Base-by-base conservation (phyloP, 345 rosid genomes). In the Cochlearia excelsa region DNA sequence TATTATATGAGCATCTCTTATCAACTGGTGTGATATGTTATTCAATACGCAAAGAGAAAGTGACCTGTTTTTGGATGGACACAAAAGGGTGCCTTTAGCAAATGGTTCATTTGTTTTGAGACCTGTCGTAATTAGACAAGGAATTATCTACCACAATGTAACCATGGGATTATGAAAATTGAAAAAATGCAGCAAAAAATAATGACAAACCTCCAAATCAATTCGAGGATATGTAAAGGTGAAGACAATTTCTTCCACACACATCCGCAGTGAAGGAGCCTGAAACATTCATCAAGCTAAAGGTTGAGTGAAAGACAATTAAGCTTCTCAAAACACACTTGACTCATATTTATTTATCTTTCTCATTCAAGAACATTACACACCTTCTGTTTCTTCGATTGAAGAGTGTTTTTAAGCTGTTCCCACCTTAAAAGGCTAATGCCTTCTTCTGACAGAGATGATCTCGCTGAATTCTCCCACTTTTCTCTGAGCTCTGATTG, bases 81-180 rank as follows among this genome's bases (percentile, higher is more conserved):
- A 55, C 99, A 93, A 62, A 93, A 93, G 39, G 99, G 97, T 48
- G 99, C 97, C 80, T 93, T 93, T 49, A 93, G 77, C 77, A 93
- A 84, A 79, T 93, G 99, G 77, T 89, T 89, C 95, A 82, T 93
- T 77, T 87, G 90, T 71, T 81, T 93, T 46, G 97, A 86, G 33
- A 93, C 99, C 95, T 89, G 67, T 54, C 33, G 29, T 28, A 16
- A 34, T 11, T 28, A 10, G 3, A 11, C 3, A 2, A 30, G 42
- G 29, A 30, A 30, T 30, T 23, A 30, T 47, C 52, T 59, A 28
- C 46, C 26, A 31, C 39, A 7, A 62, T 11, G 44, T 28, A 48
- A 46, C 6, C 0, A 27, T 1, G 5, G 46, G 6, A 9, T 39
- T 33, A 5, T 2, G 3, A 16, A 16, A 16, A 16, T 16, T 16